These are phyloP conservation scores for Flaveria sonorensis DNA, from an alignment of 129 eudicot species.

Conservation along the genomic window DNA sequence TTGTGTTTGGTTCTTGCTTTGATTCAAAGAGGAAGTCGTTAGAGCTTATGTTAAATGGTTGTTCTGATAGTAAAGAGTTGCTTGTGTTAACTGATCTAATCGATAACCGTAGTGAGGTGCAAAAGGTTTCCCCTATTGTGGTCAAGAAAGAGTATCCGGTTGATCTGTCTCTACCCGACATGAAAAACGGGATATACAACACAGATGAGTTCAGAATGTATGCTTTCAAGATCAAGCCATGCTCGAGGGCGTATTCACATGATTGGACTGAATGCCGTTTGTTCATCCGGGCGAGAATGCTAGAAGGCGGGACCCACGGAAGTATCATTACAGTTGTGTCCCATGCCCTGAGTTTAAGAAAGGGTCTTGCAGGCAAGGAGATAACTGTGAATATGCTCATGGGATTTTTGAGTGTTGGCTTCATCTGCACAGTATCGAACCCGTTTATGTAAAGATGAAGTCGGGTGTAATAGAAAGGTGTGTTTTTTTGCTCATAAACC, in stretches of 20 bases:
- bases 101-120: slow-evolving; percentile 26
- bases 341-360: slow-evolving; percentile 86
- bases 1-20: slow-evolving; percentile 32
- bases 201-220: slow-evolving; percentile 89
- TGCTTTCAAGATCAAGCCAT: slow-evolving; percentile 80
- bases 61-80: slow-evolving; percentile 29
- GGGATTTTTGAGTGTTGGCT: slow-evolving; percentile 95
- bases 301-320: slow-evolving; percentile 79
- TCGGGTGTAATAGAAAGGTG: slow-evolving; percentile 61
- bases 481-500: slow-evolving; percentile 86
- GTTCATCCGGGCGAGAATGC: slow-evolving; percentile 93
- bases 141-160: slow-evolving; percentile 70
- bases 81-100: slow-evolving; percentile 34
- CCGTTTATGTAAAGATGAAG: slow-evolving; percentile 79
- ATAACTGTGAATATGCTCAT: slow-evolving; percentile 81
- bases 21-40: slow-evolving; percentile 45
- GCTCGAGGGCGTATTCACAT: slow-evolving; percentile 91
- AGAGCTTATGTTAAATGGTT: slow-evolving; percentile 50
- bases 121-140: slow-evolving; percentile 24
- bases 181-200: slow-evolving; percentile 68
- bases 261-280: slow-evolving; percentile 94
- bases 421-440: slow-evolving; percentile 87
- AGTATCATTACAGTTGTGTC: slow-evolving; percentile 79
- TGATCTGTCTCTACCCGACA: slow-evolving; percentile 73
- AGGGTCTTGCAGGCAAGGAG: slow-evolving; percentile 71